Percentiles rank a stretch among this genome's conserved stretches.
These are phyloP conservation scores for Lactarius trivialis DNA, from an alignment of 768 basidiomycete genomes.

Conservation along the genomic window DNA sequence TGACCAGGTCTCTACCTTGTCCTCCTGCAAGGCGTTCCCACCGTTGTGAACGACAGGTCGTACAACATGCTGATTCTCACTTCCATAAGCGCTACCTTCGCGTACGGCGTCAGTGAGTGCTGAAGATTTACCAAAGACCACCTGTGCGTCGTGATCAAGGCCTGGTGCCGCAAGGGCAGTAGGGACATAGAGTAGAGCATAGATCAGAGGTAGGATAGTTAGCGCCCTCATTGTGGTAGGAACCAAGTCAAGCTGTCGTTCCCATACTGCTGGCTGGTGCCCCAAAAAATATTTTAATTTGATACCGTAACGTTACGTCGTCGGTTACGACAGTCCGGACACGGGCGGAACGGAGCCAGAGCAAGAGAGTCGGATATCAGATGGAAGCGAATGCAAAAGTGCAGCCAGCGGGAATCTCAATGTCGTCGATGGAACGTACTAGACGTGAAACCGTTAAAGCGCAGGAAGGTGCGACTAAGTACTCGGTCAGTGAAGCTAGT, in stretches of 20 bases:
- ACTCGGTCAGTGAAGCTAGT: no score
- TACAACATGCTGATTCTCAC: constrained; percentile 19
- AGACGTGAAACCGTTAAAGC: no score
- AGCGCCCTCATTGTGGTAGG: constrained; percentile 35
- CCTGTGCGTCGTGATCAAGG: constrained; percentile 38
- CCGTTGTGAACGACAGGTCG: constrained; percentile 37
- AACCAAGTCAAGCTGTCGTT: no score
- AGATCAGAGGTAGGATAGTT: constrained; percentile 31
- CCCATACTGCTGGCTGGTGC: no score
- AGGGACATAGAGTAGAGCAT: constrained; percentile 33
- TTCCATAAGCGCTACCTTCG: constrained; percentile 13
- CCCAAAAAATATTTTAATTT: constrained; percentile 10
- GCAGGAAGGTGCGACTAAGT: no score
- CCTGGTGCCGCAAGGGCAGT: constrained; percentile 35
- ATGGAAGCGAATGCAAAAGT: constrained; percentile 15
- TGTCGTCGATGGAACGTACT: no score
- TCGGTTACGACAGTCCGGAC: no score
- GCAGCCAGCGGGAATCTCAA: no score
- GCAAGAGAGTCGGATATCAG: constrained; percentile 5
- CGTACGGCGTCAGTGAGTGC: constrained; percentile 21
- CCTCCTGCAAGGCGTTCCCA: constrained; percentile 38
- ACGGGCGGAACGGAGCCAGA: neutral
- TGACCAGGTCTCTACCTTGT: constrained; percentile 49
- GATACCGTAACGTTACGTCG: constrained; percentile 6
- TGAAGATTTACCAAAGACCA: constrained; percentile 34